Percentiles rank a stretch among this genome's conserved stretches.
phyloP scores from a whole-genome alignment of 1,284 basidiomycete genomes.

The Malassezia equina region DNA sequence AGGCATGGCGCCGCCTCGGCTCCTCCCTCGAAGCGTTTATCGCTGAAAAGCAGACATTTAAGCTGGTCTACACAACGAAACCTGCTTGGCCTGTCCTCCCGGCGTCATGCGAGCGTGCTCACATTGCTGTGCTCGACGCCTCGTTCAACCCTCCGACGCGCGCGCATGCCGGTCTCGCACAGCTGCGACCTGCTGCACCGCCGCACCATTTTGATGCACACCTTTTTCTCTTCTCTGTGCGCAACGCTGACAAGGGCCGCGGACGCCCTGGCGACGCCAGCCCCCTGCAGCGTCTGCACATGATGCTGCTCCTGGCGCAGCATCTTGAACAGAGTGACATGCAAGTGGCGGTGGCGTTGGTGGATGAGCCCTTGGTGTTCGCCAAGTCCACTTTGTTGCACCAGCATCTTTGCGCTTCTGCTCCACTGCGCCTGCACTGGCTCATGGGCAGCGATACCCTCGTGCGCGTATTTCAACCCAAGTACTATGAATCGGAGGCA shows the following conservation, averaged over 20 bases:
- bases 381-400: slow-evolving; percentile 58
- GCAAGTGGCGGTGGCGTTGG: slow-evolving; percentile 63
- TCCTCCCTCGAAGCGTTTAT: slow-evolving; percentile 2
- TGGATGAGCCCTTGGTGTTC: slow-evolving; percentile 79
- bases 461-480: slow-evolving; percentile 66
- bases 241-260: slow-evolving; percentile 73
- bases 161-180: slow-evolving; percentile 70
- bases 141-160: slow-evolving; percentile 88
- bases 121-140: slow-evolving; percentile 64
- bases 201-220: slow-evolving; percentile 58
- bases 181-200: slow-evolving; percentile 46
- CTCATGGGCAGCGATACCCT: slow-evolving; percentile 80
- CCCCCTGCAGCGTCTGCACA: slow-evolving; percentile 36
- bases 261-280: slow-evolving; percentile 58
- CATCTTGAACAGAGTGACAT: slow-evolving; percentile 19
- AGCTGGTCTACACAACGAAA: slow-evolving; percentile 23
- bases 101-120: not conserved
- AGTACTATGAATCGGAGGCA: slow-evolving; percentile 59
- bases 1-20: not conserved
- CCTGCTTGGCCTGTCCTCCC: slow-evolving; percentile 17
- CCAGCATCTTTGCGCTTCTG: not conserved
- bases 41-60: not conserved
- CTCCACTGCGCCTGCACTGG: slow-evolving; percentile 53
- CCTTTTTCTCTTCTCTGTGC: slow-evolving; percentile 71
- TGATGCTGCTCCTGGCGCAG: slow-evolving; percentile 46